Percentiles rank a stretch among this genome's conserved stretches.
Conservation (phyloP, 164 flowering plant genomes). For the Aristolochia fimbriata region DNA sequence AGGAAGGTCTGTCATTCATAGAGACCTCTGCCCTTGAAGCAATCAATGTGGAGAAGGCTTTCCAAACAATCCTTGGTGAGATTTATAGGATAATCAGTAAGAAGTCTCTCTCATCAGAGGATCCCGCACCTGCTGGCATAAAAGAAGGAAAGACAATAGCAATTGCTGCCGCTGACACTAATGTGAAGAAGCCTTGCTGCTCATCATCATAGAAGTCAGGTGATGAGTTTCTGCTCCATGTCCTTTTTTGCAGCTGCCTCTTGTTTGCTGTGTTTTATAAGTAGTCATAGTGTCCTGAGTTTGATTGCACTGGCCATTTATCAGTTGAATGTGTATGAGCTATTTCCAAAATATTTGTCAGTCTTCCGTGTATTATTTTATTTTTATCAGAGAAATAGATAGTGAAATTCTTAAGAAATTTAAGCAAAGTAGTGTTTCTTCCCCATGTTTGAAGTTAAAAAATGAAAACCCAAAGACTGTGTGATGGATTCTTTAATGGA, state of each 20-base stretch:
- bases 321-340: too few relatives aligned
- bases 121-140: constrained; percentile 21
- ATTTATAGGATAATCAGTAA: constrained; percentile 49
- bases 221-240: neutral
- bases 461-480: too few relatives aligned
- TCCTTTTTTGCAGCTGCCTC: neutral
- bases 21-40: constrained; percentile 79
- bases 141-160: constrained; percentile 39
- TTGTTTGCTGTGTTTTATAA: neutral
- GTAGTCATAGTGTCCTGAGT: too few relatives aligned
- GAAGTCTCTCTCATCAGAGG: constrained; percentile 29
- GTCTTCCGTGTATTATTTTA: too few relatives aligned
- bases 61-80: constrained; percentile 48
- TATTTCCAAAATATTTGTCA: too few relatives aligned
- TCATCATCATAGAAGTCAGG: constrained; percentile 11
- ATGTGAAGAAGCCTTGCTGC: constrained; percentile 32
- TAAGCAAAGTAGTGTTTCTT: too few relatives aligned
- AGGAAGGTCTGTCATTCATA: constrained; percentile 64
- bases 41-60: constrained; percentile 61
- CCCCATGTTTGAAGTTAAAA: too few relatives aligned
- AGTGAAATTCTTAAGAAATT: too few relatives aligned
- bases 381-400: too few relatives aligned
- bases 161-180: constrained; percentile 26
- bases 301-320: too few relatives aligned
- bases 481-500: too few relatives aligned